A percentile compares a stretch with the other conserved stretches of the same genome.
phyloP scores from a whole-genome alignment of 2,329 filamentous ascomycete genomes.

The Fusarium sp. region DNA sequence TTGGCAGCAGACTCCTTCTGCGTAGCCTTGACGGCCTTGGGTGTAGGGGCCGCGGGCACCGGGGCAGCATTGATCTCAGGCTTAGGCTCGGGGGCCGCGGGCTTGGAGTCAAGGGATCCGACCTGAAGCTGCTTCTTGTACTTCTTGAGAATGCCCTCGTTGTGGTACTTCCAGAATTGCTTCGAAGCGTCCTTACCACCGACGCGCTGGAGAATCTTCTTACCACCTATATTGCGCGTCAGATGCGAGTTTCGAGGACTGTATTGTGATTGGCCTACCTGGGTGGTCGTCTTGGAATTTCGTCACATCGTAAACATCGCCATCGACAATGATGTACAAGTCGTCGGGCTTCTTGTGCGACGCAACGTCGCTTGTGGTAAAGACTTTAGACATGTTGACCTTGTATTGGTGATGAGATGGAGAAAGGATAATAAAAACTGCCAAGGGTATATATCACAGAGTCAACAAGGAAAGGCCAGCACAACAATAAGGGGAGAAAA shows the following conservation, averaged over 20 bases:
- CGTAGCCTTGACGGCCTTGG: slow-evolving; percentile 47
- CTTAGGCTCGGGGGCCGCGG: slow-evolving; percentile 84
- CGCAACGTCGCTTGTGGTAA: slow-evolving; percentile 85
- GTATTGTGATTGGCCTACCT: slow-evolving; percentile 59
- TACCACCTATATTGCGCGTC: slow-evolving; percentile 57
- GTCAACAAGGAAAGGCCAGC: neutral
- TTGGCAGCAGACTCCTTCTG: slow-evolving; percentile 56
- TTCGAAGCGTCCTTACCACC: slow-evolving; percentile 73
- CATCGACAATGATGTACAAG: slow-evolving; percentile 90
- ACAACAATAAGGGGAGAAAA: neutral
- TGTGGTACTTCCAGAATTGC: slow-evolving; percentile 81
- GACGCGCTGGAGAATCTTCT: slow-evolving; percentile 71
- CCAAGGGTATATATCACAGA: neutral
- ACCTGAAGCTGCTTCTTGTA: slow-evolving; percentile 80
- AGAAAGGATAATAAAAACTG: neutral
- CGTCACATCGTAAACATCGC: slow-evolving; percentile 95
- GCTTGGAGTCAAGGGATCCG: slow-evolving; percentile 89
- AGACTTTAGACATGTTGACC: slow-evolving; percentile 83
- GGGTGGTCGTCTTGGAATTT: slow-evolving; percentile 88
- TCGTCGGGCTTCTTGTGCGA: slow-evolving; percentile 88
- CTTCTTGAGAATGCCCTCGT: slow-evolving; percentile 88
- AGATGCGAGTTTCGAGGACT: slow-evolving; percentile 5
- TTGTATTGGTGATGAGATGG: slow-evolving; percentile 5
- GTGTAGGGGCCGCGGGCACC: slow-evolving; percentile 46
- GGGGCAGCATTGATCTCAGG: slow-evolving; percentile 64